Base-by-base conservation (phyloP, 2,329 filamentous ascomycete genomes). In the Arthrobotrys sphaeroides region DNA sequence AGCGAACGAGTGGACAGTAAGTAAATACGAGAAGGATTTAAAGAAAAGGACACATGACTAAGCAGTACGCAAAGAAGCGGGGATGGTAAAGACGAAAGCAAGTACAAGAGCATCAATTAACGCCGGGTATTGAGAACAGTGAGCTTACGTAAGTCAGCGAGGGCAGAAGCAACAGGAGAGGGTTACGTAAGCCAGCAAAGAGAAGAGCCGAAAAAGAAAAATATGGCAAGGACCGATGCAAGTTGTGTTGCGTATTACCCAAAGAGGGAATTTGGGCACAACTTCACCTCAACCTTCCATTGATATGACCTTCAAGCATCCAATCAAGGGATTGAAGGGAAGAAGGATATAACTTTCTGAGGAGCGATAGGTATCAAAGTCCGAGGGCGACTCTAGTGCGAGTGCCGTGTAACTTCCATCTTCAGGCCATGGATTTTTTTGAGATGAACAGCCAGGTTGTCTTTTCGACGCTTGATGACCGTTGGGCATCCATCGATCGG, bases 391-490 rank as follows among this genome's bases (percentile, higher is more conserved):
- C 13, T 43, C 7, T 60, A 60, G 33, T 31, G 65, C 49, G 47
- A 51, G 28, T 69, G 70, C 42, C 70, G 62, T 38, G 61, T 24
- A 24, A 73, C 69, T 26, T 75, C 72, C 70, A 74, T 75, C 42
- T 69, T 75, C 5, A 75, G 40, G 16, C 57, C 57, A 31, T 75
- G 72, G 33, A 75, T 75, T 20, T 75, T 75, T 20, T 69, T 75
- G 16, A 75, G 57, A 45, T 75, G 72, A 5, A 75, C 72, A 40
- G 72, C 57, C 47, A 75, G 55, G 24, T 75, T 75, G 38, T 75
- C 72, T 49, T 69, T 75, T 24, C 72, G 38, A 20, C 72, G 55
- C 40, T 75, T 75, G 72, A 75, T 75, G 33, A 75, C 72, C 5
- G 72, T 75, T 36, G 72, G 47, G 49, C 72, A 75, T 28, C 72